phyloP scores from a whole-genome alignment of 2,329 filamentous ascomycete species.

The Microsporum audouinii region DNA sequence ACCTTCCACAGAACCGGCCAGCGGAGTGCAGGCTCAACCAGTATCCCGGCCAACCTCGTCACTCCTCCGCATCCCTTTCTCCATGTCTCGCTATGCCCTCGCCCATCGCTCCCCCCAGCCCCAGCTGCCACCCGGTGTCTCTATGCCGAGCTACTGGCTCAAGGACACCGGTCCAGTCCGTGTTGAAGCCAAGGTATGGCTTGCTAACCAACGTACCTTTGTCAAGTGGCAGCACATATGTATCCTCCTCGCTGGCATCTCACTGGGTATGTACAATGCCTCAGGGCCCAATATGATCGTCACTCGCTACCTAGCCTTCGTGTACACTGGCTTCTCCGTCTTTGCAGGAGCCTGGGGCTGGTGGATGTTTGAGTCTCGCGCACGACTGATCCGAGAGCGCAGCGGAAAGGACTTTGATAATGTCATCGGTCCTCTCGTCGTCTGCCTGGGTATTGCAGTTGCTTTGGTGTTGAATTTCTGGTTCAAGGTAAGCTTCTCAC shows the following conservation, averaged over 20 bases:
- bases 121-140: slow-evolving; percentile 73
- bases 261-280: slow-evolving; percentile 77
- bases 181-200: slow-evolving; percentile 96
- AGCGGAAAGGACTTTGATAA: slow-evolving; percentile 93
- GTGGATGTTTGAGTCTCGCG: slow-evolving; percentile 62
- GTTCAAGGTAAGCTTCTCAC: slow-evolving; percentile 48
- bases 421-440: slow-evolving; percentile 67
- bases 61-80: slow-evolving; percentile 62
- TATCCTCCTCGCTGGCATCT: slow-evolving; percentile 72
- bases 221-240: slow-evolving; percentile 98
- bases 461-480: slow-evolving; percentile 79
- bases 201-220: slow-evolving; percentile 95
- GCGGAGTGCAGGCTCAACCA: slow-evolving; percentile 12
- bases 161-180: slow-evolving; percentile 87
- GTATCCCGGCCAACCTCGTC: slow-evolving; percentile 39
- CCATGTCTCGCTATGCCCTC: slow-evolving; percentile 62
- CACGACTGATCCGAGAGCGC: slow-evolving; percentile 67
- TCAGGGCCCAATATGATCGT: slow-evolving; percentile 63
- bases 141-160: slow-evolving; percentile 74
- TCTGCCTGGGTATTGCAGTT: slow-evolving; percentile 65
- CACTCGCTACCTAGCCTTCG: slow-evolving; percentile 65
- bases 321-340: slow-evolving; percentile 69
- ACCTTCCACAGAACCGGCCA: slow-evolving; percentile 8
- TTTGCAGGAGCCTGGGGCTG: slow-evolving; percentile 86
- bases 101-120: slow-evolving; percentile 31